Evolutionary conservation across 1,284 basidiomycete genomes (phyloP).

Genomic region (Boletus sp.): DNA sequence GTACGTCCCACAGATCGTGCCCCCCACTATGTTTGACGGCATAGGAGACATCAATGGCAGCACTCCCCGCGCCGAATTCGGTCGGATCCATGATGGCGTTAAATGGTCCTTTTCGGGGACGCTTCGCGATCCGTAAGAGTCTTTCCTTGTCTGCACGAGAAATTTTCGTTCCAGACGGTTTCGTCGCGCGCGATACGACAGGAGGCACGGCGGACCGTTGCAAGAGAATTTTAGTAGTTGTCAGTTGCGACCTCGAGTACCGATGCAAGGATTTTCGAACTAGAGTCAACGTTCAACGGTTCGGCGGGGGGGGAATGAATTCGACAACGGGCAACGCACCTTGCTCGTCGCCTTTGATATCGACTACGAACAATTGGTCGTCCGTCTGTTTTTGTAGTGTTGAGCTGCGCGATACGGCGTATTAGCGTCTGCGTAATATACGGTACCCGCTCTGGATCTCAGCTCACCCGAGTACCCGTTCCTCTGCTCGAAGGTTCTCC

Average conservation of each 20-base stretch:
- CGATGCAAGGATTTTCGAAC: constrained; percentile 56
- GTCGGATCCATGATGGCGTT: constrained; percentile 64
- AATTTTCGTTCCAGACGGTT: constrained; percentile 29
- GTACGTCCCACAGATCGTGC: constrained; percentile 68
- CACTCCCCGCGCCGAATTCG: constrained; percentile 60
- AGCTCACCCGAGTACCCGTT: constrained; percentile 73
- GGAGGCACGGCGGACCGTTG: constrained; percentile 86
- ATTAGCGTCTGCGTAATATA: background rate
- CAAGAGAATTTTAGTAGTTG: constrained; percentile 77
- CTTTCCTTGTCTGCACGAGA: constrained; percentile 69
- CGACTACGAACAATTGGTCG: constrained; percentile 74
- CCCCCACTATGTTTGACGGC: constrained; percentile 68
- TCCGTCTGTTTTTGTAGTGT: constrained; percentile 62
- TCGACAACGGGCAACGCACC: constrained; percentile 40
- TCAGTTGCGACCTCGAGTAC: constrained; percentile 56
- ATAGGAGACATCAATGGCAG: constrained; percentile 54
- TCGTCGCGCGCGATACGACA: constrained; percentile 55
- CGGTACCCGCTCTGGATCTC: background rate
- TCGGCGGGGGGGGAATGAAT: background rate
- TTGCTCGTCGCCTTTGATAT: constrained; percentile 74
- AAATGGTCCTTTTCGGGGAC: constrained; percentile 64
- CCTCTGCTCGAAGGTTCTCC: constrained; percentile 73
- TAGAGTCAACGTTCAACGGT: constrained; percentile 24
- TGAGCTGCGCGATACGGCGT: constrained; percentile 38
- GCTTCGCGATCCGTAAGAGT: constrained; percentile 70